These are phyloP conservation scores for Rhizophlyctis rosea DNA, from an alignment of 192 early-diverging fungal genomes.

Conservation along the genomic window DNA sequence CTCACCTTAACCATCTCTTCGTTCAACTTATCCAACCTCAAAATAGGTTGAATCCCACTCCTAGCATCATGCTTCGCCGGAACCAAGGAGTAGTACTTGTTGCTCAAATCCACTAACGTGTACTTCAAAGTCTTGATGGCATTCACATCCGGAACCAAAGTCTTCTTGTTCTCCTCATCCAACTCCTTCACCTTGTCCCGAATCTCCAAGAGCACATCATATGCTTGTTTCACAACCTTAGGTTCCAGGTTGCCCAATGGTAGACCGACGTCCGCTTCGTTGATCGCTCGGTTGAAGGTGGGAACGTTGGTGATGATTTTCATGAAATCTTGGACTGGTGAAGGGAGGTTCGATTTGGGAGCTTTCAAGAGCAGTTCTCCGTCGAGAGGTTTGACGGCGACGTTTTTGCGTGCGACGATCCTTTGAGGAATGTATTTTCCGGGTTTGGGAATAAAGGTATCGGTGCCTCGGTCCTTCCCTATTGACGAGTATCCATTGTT, in stretches of 20 bases:
- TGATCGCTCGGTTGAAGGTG: conserved; percentile 5
- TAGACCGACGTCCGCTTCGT: conserved; percentile 5
- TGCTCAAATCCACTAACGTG: conserved; percentile 23
- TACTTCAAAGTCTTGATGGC: conserved; percentile 10
- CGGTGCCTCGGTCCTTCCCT: conserved; percentile 5
- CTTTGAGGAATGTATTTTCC: conserved; percentile 26
- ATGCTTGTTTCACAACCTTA: conserved; percentile 19
- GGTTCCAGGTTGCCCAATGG: conserved; percentile 23
- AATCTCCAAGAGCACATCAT: conserved; percentile 24
- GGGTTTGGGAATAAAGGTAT: conserved; percentile 20
- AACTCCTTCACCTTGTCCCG: conserved; percentile 26
- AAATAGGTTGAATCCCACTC: conserved; percentile 16
- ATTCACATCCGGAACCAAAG: conserved; percentile 21
- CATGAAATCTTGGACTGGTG: conserved; percentile 18
- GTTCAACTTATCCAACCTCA: conserved; percentile 13
- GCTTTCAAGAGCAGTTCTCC: conserved; percentile 4
- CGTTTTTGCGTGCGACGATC: conserved; percentile 1
- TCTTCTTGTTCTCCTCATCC: conserved; percentile 7
- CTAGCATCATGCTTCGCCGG: conserved; percentile 11
- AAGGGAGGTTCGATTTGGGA: conserved; percentile 8
- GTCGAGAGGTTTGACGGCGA: conserved; percentile 23
- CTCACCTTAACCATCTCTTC: conserved; percentile 4
- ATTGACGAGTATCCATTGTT: too few relatives aligned
- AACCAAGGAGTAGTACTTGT: conserved; percentile 27
- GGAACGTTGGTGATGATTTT: conserved; percentile 30